Evolutionary conservation across 495 filamentous ascomycete species (phyloP), one percentile per base, ranked within the genome.

Genomic region (Astrothelium macrocarpum): DNA sequence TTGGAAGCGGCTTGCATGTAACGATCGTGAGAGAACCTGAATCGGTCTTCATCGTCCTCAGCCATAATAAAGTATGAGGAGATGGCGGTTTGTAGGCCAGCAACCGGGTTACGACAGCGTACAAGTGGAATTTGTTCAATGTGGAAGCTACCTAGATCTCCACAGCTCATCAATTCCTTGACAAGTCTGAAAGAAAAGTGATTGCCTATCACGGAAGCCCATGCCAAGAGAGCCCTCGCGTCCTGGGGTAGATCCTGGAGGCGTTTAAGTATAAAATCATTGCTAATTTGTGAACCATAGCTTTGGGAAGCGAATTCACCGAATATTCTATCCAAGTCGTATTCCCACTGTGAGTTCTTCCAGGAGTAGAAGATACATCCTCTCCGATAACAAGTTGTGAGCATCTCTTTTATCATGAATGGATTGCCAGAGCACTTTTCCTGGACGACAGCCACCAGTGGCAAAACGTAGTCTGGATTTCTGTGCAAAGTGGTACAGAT

Each of bases 351-450:
- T 25, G 83, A 85, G 46, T 85, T 80, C 66, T 85, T 86, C 81
- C 91, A 96, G 74, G 63, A 72, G 66, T 92, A 95, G 84, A 87
- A 95, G 59, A 96, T 86, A 69, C 88, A 93, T 67, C 85, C 85
- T 72, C 90, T 95, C 20, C 86, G 84, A 72, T 95, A 86, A 70
- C 89, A 91, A 9, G 87, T 86, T 70, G 88, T 88, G n/a, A 96
- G 81, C 84, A 96, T 92, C 72, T 95, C 89, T 32, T 89, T 83
- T 65, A 95, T 86, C 67, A 92, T 93, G 72, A 95, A 95, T 0
- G 89, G 88, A 68, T 95, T 94, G 0, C 90, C 90, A 16, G 80
- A 79, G 26, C 85, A 89, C 74, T 92, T 91, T 67, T 91, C 89
- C 72, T 91, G 87, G 20, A 95, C 81, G 12, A 92, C 85, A 23